Base-by-base conservation (phyloP, 176 grass and related monocot species). In the Luzula sylvatica region DNA sequence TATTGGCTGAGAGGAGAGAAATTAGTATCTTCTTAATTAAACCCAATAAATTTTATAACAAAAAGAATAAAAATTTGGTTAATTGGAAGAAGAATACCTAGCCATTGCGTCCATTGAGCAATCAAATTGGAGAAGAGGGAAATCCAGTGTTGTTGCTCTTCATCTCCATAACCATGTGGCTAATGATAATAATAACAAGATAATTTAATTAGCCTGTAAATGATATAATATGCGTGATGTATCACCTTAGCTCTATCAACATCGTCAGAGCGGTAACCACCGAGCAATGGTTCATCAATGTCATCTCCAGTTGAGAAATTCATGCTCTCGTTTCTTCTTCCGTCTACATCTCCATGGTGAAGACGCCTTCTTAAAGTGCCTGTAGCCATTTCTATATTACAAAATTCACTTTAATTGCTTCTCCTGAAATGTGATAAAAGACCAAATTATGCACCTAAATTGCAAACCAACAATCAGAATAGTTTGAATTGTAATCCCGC, bases 71-170 rank as follows among this genome's bases (percentile, higher is more conserved):
- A 52, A 66, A 35, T 47, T 3, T 28, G 14, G 15, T 46, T 3
- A 22, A 16, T 26, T 50, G 15, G 47, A 13, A 26, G 38, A 76
- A 8, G 19, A 54, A 47, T 95, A 96, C 90, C 90, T 67, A 96
- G 49, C 90, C 84, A 88, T 19, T 89, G 90, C n/a, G 84, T 69
- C 90, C 84, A 96, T 44, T 96, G 77, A 8, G 80, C 74, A 46
- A 85, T 88, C 66, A 96, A 73, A 72, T 62, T 82, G 38, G 90
- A 86, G 52, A 96, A 89, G 70, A 96, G 52, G 56, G 72, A 76
- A 23, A 80, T 78, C 90, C 90, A 96, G 27, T 96, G 84, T 39
- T 85, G 74, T 39, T 86, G 76, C 64, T 85, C 77, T 68, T 69
- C 55, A 42, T 72, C 72, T 71, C 64, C 58, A 44, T 78, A 65